Percentiles rank a stretch among this genome's conserved stretches.
Conservation (phyloP, 116 monocot species). For the Papilionanthe hybrid region DNA sequence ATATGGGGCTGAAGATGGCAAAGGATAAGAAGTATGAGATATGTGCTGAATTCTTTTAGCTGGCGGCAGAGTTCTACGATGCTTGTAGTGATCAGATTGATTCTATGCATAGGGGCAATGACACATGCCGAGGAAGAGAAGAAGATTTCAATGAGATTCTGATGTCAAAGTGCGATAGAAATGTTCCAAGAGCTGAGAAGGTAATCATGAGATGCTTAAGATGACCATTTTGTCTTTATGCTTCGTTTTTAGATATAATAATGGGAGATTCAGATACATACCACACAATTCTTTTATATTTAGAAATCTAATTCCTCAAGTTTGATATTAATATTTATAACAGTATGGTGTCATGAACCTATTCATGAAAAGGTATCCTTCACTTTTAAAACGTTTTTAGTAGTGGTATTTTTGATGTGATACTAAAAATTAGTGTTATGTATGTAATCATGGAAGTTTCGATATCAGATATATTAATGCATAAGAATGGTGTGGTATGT, state of each 20-base stretch:
- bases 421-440: neutral
- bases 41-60: constrained; percentile 63
- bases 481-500: too few species aligned
- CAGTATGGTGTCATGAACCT: too few species aligned
- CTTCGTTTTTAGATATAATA: too few species aligned
- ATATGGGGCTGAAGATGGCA: constrained; percentile 68
- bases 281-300: too few species aligned
- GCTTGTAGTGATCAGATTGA: constrained; percentile 9
- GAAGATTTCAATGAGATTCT: constrained; percentile 34
- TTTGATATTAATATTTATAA: too few species aligned
- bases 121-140: constrained; percentile 54
- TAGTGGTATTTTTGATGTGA: constrained; percentile 18
- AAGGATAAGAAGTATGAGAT: constrained; percentile 50
- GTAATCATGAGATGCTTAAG: constrained; percentile 16
- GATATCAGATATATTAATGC: too few species aligned
- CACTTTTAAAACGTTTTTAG: too few species aligned
- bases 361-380: too few species aligned
- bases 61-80: constrained; percentile 74
- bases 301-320: too few species aligned
- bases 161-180: constrained; percentile 64
- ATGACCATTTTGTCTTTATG: too few species aligned
- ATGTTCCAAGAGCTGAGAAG: constrained; percentile 73
- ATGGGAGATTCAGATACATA: too few species aligned
- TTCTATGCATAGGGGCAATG: constrained; percentile 34
- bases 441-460: too few species aligned